Evolutionary conservation across 768 basidiomycete species (phyloP).

Genomic region (Lyophyllum semitale): DNA sequence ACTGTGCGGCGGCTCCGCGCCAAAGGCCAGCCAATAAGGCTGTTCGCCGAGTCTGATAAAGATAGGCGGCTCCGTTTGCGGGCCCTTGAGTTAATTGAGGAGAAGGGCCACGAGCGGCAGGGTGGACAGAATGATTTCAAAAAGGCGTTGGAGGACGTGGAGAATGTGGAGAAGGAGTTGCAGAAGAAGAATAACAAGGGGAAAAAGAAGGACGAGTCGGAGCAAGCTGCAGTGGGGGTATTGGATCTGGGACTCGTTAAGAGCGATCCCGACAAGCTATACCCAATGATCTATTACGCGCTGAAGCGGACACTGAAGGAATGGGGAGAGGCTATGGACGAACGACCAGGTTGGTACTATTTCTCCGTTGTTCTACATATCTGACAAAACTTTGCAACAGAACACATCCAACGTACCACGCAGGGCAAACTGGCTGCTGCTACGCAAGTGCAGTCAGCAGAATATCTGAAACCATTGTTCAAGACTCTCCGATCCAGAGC

Average conservation of each 20-base stretch:
- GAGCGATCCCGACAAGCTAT: conserved; percentile 91
- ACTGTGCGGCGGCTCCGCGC: conserved; percentile 84
- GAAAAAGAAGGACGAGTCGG: conserved; percentile 66
- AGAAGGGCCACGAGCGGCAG: conserved; percentile 76
- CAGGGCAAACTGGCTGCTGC: conserved; percentile 95
- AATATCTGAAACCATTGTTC: conserved; percentile 97
- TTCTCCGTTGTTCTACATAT: background rate
- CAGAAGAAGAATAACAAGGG: conserved; percentile 59
- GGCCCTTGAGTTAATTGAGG: conserved; percentile 94
- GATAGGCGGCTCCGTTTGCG: conserved; percentile 87
- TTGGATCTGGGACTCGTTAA: conserved; percentile 84
- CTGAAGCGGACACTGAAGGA: conserved; percentile 91
- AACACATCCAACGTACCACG: conserved; percentile 81
- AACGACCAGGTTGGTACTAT: conserved; percentile 72
- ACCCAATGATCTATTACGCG: conserved; percentile 96
- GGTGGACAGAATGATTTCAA: conserved; percentile 96
- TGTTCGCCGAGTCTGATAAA: conserved; percentile 96
- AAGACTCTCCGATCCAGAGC: conserved; percentile 87
- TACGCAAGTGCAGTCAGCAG: conserved; percentile 92
- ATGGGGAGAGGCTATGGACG: conserved; percentile 95
- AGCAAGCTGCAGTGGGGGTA: conserved; percentile 53
- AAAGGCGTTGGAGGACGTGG: conserved; percentile 84
- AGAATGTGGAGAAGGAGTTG: conserved; percentile 70
- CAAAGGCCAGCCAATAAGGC: conserved; percentile 91
- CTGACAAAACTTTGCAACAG: conserved; percentile 35